A percentile compares a stretch with the other conserved stretches of the same genome.
Conservation (phyloP, 257 asterid species). For the Ocimum tenuiflorum region DNA sequence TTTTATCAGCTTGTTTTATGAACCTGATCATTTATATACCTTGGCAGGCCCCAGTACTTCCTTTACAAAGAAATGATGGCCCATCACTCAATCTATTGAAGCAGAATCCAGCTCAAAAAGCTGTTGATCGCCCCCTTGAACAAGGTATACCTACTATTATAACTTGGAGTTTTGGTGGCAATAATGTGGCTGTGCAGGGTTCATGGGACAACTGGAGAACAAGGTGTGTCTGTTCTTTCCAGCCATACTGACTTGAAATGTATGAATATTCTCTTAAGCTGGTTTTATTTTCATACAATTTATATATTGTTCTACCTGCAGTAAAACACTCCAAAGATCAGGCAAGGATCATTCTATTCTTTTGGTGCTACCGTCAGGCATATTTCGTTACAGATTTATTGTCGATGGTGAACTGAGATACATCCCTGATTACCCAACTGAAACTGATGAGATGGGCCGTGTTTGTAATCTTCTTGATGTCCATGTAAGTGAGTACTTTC, state of each 20-base stretch:
- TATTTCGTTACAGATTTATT: conserved; percentile 64
- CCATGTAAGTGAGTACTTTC: conserved; percentile 44
- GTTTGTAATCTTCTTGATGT: conserved; percentile 78
- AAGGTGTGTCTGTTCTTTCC: conserved; percentile 38
- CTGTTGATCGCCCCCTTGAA: conserved; percentile 30
- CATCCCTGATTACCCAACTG: conserved; percentile 72
- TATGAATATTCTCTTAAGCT: conserved; percentile 12
- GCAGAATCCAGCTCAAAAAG: conserved; percentile 31
- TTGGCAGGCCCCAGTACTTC: conserved; percentile 59
- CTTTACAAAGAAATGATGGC: conserved; percentile 47
- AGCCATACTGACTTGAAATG: conserved; percentile 2
- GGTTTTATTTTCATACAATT: background rate
- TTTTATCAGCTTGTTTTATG: conserved; percentile 5
- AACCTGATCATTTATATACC: conserved; percentile 17
- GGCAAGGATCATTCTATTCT: conserved; percentile 83
- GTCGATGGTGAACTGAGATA: conserved; percentile 73
- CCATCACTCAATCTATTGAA: conserved; percentile 37
- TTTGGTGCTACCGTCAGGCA: conserved; percentile 73
- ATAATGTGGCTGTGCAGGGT: conserved; percentile 70
- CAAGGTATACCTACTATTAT: conserved; percentile 49
- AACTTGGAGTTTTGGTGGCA: conserved; percentile 64
- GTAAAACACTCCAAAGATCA: conserved; percentile 71
- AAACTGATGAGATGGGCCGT: conserved; percentile 54
- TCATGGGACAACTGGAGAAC: conserved; percentile 95
- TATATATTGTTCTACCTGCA: conserved; percentile 29